Evolutionary conservation across 2,329 filamentous ascomycete genomes (phyloP).

Genomic region (Alternaria brassicae): DNA sequence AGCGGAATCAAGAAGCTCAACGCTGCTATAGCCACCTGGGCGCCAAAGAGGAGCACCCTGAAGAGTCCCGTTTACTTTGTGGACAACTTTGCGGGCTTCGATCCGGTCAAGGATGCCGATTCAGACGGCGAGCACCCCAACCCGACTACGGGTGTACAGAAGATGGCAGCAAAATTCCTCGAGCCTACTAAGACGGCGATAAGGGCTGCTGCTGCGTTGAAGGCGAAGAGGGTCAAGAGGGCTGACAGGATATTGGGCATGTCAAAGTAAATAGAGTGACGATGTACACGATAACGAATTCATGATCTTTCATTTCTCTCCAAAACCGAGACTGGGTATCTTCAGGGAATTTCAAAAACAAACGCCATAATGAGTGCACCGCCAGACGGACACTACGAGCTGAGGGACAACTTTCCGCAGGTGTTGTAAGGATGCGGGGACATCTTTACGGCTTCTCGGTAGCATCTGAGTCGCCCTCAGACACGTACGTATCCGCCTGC

Average conservation of each 20-base stretch:
- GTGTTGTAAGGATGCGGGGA: not conserved
- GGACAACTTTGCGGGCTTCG: conserved; percentile 40
- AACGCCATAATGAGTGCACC: not conserved
- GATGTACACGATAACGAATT: conserved; percentile 11
- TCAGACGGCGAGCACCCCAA: conserved; percentile 47
- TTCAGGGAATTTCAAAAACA: not conserved
- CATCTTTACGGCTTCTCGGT: not conserved
- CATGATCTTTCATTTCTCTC: conserved; percentile 8
- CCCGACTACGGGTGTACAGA: conserved; percentile 32
- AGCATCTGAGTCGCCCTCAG: not conserved
- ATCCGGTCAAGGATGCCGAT: conserved; percentile 38
- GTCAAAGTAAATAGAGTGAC: not conserved
- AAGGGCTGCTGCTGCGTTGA: conserved; percentile 18
- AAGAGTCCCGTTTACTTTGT: conserved; percentile 38
- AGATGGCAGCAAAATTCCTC: conserved; percentile 41
- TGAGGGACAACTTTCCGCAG: not conserved
- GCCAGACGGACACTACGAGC: not conserved
- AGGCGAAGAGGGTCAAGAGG: conserved; percentile 10
- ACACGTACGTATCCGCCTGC: not conserved
- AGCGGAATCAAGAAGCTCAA: conserved; percentile 32
- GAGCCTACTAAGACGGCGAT: conserved; percentile 28
- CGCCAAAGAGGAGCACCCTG: conserved; percentile 26
- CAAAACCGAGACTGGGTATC: not conserved
- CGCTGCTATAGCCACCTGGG: conserved; percentile 27
- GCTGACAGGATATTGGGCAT: not conserved